Conservation (phyloP, 2,329 filamentous ascomycete genomes). For the Colletotrichum shisoi region DNA sequence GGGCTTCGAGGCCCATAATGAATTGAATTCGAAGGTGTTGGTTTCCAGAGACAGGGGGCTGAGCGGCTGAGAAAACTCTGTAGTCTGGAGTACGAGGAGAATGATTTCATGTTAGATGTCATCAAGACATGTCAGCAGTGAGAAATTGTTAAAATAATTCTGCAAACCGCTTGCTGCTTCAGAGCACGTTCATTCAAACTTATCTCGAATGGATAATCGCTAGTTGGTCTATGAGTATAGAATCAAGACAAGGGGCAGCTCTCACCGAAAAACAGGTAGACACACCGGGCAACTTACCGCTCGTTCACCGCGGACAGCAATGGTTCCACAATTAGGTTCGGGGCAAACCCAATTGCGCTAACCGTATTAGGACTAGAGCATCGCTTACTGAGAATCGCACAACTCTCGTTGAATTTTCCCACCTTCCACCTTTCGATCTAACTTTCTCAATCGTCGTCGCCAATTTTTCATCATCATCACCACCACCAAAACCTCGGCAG, state of each 20-base stretch:
- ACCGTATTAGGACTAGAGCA: constrained; percentile 43
- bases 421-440: background rate
- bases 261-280: background rate
- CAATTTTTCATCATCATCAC: constrained; percentile 35
- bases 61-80: too few species aligned
- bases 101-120: too few species aligned
- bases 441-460: constrained; percentile 12
- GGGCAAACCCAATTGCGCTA: constrained; percentile 47
- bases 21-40: too few species aligned
- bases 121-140: too few species aligned
- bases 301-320: background rate
- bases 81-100: too few species aligned
- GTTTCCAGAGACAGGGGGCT: too few species aligned
- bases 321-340: constrained; percentile 34
- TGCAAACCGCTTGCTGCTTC: background rate
- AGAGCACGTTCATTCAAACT: background rate
- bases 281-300: background rate
- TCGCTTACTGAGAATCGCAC: constrained; percentile 50
- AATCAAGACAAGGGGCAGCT: too few species aligned
- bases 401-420: constrained; percentile 48
- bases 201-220: background rate
- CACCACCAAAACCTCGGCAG: constrained; percentile 39
- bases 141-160: too few species aligned
- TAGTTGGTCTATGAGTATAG: background rate
- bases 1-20: too few species aligned